Percentiles rank a stretch among this genome's conserved stretches.
These are phyloP conservation scores for Bipolaris sorokiniana DNA, from an alignment of 2,329 filamentous ascomycete species.

Conservation along the genomic window DNA sequence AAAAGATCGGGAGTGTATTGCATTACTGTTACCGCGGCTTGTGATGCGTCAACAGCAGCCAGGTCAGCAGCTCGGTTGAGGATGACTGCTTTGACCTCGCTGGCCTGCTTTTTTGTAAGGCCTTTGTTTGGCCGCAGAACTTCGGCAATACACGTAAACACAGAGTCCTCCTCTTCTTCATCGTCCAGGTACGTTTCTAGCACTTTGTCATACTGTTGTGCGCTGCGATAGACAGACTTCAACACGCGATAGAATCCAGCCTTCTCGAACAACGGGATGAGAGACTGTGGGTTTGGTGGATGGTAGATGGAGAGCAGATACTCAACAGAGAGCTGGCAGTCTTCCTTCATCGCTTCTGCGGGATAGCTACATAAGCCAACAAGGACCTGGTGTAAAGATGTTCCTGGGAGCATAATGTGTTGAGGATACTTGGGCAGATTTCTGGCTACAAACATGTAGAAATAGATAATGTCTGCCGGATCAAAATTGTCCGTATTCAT, in stretches of 20 bases:
- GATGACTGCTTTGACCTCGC: constrained; percentile 73
- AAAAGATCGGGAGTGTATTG: constrained; percentile 69
- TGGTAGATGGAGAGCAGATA: constrained; percentile 94
- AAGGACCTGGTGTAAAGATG: constrained; percentile 80
- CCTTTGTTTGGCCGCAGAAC: constrained; percentile 70
- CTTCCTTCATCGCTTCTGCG: constrained; percentile 78
- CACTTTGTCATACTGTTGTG: constrained; percentile 79
- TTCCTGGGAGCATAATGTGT: constrained; percentile 88
- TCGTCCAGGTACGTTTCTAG: constrained; percentile 87
- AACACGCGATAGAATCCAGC: constrained; percentile 90
- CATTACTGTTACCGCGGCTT: constrained; percentile 70
- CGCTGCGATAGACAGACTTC: constrained; percentile 82
- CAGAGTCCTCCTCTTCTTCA: constrained; percentile 71
- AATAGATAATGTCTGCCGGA: constrained; percentile 83
- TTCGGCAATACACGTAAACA: constrained; percentile 81
- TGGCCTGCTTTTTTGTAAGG: constrained; percentile 71
- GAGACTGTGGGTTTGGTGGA: constrained; percentile 75
- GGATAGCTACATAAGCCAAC: constrained; percentile 85
- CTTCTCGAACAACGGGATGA: constrained; percentile 78
- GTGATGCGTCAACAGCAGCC: constrained; percentile 68
- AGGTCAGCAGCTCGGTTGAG: constrained; percentile 69
- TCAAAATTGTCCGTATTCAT: constrained; percentile 82
- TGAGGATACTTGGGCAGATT: constrained; percentile 97
- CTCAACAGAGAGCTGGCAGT: constrained; percentile 95
- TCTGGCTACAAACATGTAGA: constrained; percentile 97